A percentile compares a stretch with the other conserved stretches of the same genome.
phyloP scores from a whole-genome alignment of 1,284 basidiomycete species.

The Somion occarium region DNA sequence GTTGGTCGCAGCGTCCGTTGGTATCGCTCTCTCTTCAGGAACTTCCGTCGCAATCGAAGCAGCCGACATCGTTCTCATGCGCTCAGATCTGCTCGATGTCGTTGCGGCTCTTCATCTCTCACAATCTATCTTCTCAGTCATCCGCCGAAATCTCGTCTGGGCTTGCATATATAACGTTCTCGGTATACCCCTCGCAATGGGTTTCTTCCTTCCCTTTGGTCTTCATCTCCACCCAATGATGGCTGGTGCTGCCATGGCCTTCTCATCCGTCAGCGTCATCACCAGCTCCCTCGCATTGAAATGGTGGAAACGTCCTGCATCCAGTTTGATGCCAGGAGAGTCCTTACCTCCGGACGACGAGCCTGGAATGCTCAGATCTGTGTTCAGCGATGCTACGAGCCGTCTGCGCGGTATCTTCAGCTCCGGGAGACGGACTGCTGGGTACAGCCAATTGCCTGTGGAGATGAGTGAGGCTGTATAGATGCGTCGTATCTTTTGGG shows the following conservation, averaged over 20 bases:
- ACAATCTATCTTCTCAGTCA: slow-evolving; percentile 85
- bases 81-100: slow-evolving; percentile 92
- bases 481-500: background rate
- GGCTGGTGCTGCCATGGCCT: slow-evolving; percentile 97
- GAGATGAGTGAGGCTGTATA: slow-evolving; percentile 46
- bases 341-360: slow-evolving; percentile 26
- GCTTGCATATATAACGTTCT: slow-evolving; percentile 92
- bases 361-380: slow-evolving; percentile 22
- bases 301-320: slow-evolving; percentile 76
- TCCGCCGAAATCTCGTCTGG: slow-evolving; percentile 88
- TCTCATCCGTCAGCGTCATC: slow-evolving; percentile 95
- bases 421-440: slow-evolving; percentile 34
- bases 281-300: slow-evolving; percentile 83
- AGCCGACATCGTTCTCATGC: slow-evolving; percentile 97
- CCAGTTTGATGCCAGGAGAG: slow-evolving; percentile 65
- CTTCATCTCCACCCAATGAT: slow-evolving; percentile 97
- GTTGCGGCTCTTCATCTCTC: slow-evolving; percentile 94
- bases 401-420: slow-evolving; percentile 39
- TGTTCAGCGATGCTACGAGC: slow-evolving; percentile 38
- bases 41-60: slow-evolving; percentile 98
- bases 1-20: slow-evolving; percentile 90
- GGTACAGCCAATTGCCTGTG: slow-evolving; percentile 67
- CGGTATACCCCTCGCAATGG: slow-evolving; percentile 99
- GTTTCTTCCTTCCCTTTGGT: slow-evolving; percentile 88
- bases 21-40: slow-evolving; percentile 93